Conservation (phyloP, 202 grass and related monocot genomes). For the Elaeis oleifera region DNA sequence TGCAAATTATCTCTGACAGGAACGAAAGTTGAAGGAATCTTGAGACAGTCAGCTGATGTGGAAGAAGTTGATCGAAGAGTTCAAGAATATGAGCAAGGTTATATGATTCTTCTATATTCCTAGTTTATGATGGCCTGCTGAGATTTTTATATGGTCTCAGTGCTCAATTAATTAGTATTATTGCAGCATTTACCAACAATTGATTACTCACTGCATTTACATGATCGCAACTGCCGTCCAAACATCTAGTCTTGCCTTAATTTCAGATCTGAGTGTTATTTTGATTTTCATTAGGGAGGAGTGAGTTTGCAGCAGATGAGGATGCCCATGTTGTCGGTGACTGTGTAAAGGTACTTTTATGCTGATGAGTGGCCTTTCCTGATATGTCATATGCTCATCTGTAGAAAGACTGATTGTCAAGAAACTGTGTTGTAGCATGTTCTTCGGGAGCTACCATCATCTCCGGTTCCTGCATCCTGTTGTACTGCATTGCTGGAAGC, state of each 20-base stretch:
- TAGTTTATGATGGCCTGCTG: too few relatives aligned
- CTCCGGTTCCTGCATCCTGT: slow-evolving; percentile 95
- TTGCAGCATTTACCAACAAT: too few relatives aligned
- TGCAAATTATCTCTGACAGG: slow-evolving; percentile 46
- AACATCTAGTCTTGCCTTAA: background rate
- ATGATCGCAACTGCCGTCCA: too few relatives aligned
- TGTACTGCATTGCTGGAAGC: slow-evolving; percentile 97
- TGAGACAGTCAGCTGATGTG: slow-evolving; percentile 95
- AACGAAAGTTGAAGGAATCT: slow-evolving; percentile 92
- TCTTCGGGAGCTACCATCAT: slow-evolving; percentile 90
- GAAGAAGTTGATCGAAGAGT: slow-evolving; percentile 94
- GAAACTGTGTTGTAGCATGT: slow-evolving; percentile 57
- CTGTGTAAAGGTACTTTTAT: slow-evolving; percentile 75
- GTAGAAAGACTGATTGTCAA: slow-evolving; percentile 1
- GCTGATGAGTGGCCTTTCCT: background rate
- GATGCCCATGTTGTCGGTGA: slow-evolving; percentile 97
- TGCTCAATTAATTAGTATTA: too few relatives aligned
- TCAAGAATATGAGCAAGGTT: slow-evolving; percentile 97
- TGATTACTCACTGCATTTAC: too few relatives aligned
- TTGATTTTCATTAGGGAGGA: slow-evolving; percentile 49
- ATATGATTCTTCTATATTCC: background rate
- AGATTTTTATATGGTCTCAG: too few relatives aligned
- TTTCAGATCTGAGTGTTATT: background rate
- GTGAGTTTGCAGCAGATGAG: slow-evolving; percentile 70
- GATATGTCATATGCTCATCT: too few relatives aligned